Conservation (phyloP, 805 yeast species). For the Yamadazyma kitorensis region DNA sequence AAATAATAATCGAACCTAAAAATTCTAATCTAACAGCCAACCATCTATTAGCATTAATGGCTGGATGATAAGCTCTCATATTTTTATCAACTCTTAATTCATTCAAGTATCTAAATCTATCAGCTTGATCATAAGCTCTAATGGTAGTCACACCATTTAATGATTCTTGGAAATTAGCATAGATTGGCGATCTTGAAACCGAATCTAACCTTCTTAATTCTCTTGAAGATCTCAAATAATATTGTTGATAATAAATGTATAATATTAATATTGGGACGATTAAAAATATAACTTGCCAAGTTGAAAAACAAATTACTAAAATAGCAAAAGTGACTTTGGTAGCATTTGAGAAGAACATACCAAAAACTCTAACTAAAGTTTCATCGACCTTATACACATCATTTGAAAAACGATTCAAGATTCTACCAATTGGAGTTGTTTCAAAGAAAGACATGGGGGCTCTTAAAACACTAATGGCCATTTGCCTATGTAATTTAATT, state of each 20-base stretch:
- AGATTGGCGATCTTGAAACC: constrained; percentile 74
- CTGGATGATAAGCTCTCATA: constrained; percentile 89
- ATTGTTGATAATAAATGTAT: constrained; percentile 72
- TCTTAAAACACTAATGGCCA: constrained; percentile 70
- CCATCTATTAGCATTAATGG: constrained; percentile 95
- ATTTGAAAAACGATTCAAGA: constrained; percentile 85
- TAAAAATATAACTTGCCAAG: constrained; percentile 80
- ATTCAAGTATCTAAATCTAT: constrained; percentile 62
- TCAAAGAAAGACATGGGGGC: constrained; percentile 97
- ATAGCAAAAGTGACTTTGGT: constrained; percentile 72
- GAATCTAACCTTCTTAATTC: constrained; percentile 82
- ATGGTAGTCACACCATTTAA: constrained; percentile 72
- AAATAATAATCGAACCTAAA: constrained; percentile 83
- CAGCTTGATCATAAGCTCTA: constrained; percentile 67
- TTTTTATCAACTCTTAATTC: constrained; percentile 76
- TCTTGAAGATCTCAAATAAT: constrained; percentile 72
- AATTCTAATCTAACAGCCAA: constrained; percentile 91
- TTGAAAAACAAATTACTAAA: constrained; percentile 74
- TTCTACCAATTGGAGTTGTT: constrained; percentile 92
- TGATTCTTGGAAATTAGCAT: constrained; percentile 82
- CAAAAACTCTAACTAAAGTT: constrained; percentile 63
- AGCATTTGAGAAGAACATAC: constrained; percentile 61
- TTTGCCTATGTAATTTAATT: constrained; percentile 63
- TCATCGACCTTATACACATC: constrained; percentile 91
- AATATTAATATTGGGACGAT: constrained; percentile 66